Evolutionary conservation across 148 eudicot species (phyloP).

Genomic region (Fallopia convolvulus): DNA sequence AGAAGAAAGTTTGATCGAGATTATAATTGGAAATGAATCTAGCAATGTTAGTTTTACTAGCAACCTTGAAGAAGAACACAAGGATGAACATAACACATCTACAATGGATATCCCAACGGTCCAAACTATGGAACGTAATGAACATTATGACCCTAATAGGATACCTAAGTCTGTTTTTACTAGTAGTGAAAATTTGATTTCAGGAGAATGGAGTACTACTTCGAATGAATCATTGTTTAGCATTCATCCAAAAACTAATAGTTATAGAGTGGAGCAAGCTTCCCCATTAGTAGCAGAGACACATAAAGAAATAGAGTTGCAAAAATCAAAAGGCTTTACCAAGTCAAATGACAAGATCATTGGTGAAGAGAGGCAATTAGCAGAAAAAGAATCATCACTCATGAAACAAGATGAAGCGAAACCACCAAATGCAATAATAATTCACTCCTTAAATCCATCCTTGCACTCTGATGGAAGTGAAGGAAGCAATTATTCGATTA

Average conservation of each 20-base stretch:
- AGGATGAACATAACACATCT: slow-evolving; percentile 4
- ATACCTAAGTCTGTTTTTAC: slow-evolving; percentile 25
- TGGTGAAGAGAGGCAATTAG: not conserved
- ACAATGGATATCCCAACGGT: slow-evolving; percentile 24
- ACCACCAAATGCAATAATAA: not conserved
- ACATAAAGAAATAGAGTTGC: slow-evolving; percentile 8
- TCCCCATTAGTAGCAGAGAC: not conserved
- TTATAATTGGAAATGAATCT: slow-evolving; percentile 8
- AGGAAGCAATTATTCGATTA: slow-evolving; percentile 25
- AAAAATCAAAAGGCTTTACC: slow-evolving; percentile 13
- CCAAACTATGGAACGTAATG: slow-evolving; percentile 44
- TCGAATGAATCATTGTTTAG: slow-evolving; percentile 39
- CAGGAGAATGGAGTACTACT: slow-evolving; percentile 34
- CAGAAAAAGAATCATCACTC: not conserved
- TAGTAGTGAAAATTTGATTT: slow-evolving; percentile 17
- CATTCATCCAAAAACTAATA: slow-evolving; percentile 23
- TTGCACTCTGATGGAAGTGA: slow-evolving; percentile 25
- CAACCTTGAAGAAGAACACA: slow-evolving; percentile 7
- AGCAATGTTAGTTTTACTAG: not conserved
- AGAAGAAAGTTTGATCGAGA: slow-evolving; percentile 19
- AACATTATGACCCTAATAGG: slow-evolving; percentile 25
- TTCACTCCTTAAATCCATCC: slow-evolving; percentile 17
- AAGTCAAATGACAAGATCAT: not conserved
- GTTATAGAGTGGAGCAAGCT: slow-evolving; percentile 24
- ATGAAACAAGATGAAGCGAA: slow-evolving; percentile 4